Evolutionary conservation across 768 basidiomycete species (phyloP).

Genomic region (Russula griseocarnosa): DNA sequence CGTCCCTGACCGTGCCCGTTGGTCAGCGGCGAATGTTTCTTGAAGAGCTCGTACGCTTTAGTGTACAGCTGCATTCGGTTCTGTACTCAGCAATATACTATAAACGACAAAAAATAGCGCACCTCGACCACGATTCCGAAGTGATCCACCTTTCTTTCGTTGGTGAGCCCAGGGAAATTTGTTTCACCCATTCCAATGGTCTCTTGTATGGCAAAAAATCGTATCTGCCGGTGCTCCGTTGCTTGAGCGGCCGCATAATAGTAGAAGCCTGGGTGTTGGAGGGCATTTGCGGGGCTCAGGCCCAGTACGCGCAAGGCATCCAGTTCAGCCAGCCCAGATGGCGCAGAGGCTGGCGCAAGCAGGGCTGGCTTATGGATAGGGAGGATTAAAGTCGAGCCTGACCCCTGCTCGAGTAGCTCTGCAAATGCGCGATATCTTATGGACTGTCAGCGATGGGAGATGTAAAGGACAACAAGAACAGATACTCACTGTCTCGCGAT

Average conservation of each 20-base stretch:
- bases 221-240: conserved; percentile 67
- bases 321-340: conserved; percentile 43
- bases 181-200: conserved; percentile 46
- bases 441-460: conserved; percentile 1
- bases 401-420: conserved; percentile 84
- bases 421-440: conserved; percentile 82
- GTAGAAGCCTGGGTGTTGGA: conserved; percentile 92
- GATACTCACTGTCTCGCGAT: conserved; percentile 76
- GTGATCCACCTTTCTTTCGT: conserved; percentile 94
- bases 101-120: conserved; percentile 11
- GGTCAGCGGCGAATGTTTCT: conserved; percentile 53
- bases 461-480: background rate
- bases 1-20: conserved; percentile 59
- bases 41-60: conserved; percentile 91
- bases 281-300: conserved; percentile 71
- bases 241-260: conserved; percentile 87
- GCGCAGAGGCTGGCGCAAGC: conserved; percentile 31
- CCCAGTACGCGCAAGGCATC: conserved; percentile 62
- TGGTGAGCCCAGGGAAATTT: conserved; percentile 67
- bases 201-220: conserved; percentile 58
- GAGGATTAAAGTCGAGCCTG: conserved; percentile 55
- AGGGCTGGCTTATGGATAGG: conserved; percentile 51
- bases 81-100: background rate
- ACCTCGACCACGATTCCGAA: conserved; percentile 80
- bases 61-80: conserved; percentile 67